Percentiles rank a stretch among this genome's conserved stretches.
phyloP scores from a whole-genome alignment of 345 rosid species.

The Eucalyptus dawsonii region DNA sequence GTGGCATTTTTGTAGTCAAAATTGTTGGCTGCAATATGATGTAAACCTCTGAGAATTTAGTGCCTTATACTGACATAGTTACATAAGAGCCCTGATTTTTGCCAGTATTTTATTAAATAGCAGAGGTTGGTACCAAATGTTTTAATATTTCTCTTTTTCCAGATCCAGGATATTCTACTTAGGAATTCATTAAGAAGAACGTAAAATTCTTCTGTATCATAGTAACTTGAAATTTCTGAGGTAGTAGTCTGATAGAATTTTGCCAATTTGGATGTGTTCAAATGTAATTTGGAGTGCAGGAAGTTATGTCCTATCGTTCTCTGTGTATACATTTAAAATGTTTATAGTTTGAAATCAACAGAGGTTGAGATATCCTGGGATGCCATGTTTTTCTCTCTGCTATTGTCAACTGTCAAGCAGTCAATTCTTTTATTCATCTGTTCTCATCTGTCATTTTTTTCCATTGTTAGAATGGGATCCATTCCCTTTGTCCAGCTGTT shows the following conservation, averaged over 20 bases:
- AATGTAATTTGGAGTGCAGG: background rate
- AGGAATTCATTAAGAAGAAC: background rate
- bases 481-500: constrained; percentile 91
- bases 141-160: background rate
- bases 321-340: background rate
- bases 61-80: background rate
- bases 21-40: background rate
- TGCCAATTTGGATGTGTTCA: background rate
- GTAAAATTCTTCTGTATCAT: background rate
- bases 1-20: background rate
- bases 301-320: background rate
- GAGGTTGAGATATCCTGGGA: background rate
- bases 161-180: background rate
- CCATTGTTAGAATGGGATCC: constrained; percentile 74
- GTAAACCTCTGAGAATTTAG: background rate
- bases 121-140: background rate
- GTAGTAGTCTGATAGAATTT: background rate
- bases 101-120: background rate
- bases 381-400: background rate
- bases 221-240: background rate
- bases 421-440: background rate
- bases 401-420: background rate
- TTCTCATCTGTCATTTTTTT: background rate
- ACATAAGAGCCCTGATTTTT: background rate
- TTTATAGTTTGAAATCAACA: background rate